Conservation (phyloP, 768 basidiomycete genomes). For the Lactarius sp. region DNA sequence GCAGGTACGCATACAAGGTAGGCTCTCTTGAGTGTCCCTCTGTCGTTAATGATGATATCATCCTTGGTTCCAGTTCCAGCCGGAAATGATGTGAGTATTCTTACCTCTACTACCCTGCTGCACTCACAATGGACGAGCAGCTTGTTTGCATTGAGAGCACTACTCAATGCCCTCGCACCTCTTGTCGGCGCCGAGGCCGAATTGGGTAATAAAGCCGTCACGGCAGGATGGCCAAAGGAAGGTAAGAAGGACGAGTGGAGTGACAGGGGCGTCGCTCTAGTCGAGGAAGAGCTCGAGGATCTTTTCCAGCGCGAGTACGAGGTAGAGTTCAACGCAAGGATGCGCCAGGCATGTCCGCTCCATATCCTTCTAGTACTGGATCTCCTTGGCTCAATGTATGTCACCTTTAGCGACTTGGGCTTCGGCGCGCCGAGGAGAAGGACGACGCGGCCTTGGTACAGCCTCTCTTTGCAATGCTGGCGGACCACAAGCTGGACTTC, state of each 20-base stretch:
- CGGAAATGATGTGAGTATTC: slow-evolving; percentile 64
- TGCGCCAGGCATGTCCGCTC: slow-evolving; percentile 54
- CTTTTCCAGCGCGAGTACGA: slow-evolving; percentile 55
- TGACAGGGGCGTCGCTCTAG: slow-evolving; percentile 46
- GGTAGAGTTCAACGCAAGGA: slow-evolving; percentile 58
- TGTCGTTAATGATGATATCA: not conserved
- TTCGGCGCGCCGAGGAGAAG: slow-evolving; percentile 47
- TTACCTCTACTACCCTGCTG: not conserved
- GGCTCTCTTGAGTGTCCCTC: slow-evolving; percentile 22
- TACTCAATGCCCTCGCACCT: slow-evolving; percentile 74
- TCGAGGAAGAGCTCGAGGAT: slow-evolving; percentile 57
- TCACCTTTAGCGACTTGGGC: slow-evolving; percentile 61
- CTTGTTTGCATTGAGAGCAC: slow-evolving; percentile 71
- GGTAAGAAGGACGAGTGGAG: slow-evolving; percentile 56
- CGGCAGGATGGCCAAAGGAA: slow-evolving; percentile 60
- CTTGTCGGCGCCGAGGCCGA: slow-evolving; percentile 80
- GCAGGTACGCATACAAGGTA: slow-evolving; percentile 70
- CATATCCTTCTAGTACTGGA: not conserved
- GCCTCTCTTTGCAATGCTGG: slow-evolving; percentile 72
- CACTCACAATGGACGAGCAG: slow-evolving; percentile 34
- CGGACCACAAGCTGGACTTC: slow-evolving; percentile 77
- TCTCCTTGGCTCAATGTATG: not conserved
- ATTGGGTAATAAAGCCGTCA: slow-evolving; percentile 43
- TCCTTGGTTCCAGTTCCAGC: slow-evolving; percentile 49
- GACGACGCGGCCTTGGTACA: slow-evolving; percentile 61